Conservation (phyloP, 176 grass and related monocot species). For the Lolium multiflorum region DNA sequence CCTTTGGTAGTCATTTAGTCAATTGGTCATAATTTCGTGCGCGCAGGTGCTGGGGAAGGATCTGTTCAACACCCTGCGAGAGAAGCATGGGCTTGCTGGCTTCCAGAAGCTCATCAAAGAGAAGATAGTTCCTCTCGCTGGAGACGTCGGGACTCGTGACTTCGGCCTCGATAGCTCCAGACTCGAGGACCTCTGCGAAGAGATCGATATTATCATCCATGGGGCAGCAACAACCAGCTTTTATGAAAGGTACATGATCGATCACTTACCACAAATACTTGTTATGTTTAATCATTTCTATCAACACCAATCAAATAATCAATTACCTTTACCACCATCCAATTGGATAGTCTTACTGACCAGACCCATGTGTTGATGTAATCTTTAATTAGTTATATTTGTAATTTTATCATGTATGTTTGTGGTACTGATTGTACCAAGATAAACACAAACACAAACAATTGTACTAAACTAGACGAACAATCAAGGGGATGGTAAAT, state of each 20-base stretch:
- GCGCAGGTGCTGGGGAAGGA: constrained; percentile 32
- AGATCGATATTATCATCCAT: constrained; percentile 55
- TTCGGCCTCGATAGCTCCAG: constrained; percentile 47
- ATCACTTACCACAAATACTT: neutral
- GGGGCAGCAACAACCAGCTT: constrained; percentile 64
- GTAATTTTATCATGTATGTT: neutral
- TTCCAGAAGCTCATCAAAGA: constrained; percentile 29
- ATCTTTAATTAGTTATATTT: neutral
- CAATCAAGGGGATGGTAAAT: neutral
- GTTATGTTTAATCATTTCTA: neutral
- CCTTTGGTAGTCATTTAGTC: neutral
- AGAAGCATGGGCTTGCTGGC: neutral
- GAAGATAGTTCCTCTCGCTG: constrained; percentile 19
- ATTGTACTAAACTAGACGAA: too few species aligned
- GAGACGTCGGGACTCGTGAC: neutral
- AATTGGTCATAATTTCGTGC: too few species aligned
- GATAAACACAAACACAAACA: too few species aligned
- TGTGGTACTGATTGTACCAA: neutral
- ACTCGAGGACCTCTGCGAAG: constrained; percentile 34
- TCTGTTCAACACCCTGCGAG: neutral
- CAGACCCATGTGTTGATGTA: neutral
- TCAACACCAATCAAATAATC: neutral
- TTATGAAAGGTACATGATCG: constrained; percentile 48
- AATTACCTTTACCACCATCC: neutral
- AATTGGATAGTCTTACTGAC: neutral